Conservation (phyloP, 352 stramenopile species). For the Vaucheria bursata region DNA sequence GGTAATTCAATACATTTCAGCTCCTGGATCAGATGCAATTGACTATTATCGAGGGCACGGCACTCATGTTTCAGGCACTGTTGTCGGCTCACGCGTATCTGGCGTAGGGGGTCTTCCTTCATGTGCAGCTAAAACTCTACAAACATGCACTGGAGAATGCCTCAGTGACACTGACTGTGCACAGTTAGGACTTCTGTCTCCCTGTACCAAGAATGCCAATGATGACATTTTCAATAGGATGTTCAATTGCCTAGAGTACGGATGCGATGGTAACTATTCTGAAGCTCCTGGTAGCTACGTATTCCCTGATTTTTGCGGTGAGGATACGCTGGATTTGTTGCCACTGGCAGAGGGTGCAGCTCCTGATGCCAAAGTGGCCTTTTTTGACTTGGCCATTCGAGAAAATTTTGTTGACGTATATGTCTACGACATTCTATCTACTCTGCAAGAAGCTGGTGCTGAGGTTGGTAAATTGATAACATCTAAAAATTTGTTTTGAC, state of each 20-base stretch:
- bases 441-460: not conserved
- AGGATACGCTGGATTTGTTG: not conserved
- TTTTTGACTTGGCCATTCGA: conserved; percentile 63
- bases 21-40: not conserved
- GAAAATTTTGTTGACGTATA: not conserved
- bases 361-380: conserved; percentile 64
- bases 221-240: not conserved
- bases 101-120: not conserved
- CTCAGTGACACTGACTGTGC: not conserved
- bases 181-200: not conserved
- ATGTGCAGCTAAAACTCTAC: not conserved
- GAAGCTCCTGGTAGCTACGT: not conserved
- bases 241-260: not conserved
- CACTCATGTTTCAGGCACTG: conserved; percentile 68
- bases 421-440: not conserved
- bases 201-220: not conserved
- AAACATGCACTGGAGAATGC: conserved; percentile 18
- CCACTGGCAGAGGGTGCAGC: conserved; percentile 56
- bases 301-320: not conserved
- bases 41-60: conserved; percentile 65
- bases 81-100: conserved; percentile 54
- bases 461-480: not conserved
- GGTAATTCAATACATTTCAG: conserved; percentile 58
- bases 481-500: too few species aligned
- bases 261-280: not conserved